Conservation (phyloP, 1,284 basidiomycete genomes). For the Ustilago hordei region DNA sequence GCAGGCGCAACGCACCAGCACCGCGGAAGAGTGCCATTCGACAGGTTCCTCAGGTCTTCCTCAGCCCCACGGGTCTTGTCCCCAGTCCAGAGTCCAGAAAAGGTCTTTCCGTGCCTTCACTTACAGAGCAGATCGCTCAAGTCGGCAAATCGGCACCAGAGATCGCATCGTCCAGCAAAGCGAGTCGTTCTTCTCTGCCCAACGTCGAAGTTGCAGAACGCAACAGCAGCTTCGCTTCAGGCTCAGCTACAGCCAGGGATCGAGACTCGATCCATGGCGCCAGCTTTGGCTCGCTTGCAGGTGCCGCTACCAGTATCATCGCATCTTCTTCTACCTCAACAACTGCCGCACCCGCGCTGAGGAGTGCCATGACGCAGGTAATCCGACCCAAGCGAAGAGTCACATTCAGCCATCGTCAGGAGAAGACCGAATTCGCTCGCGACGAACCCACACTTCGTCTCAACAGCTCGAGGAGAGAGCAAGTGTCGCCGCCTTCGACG, state of each 20-base stretch:
- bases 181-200: slow-evolving; percentile 33
- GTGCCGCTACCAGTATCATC: slow-evolving; percentile 32
- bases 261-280: slow-evolving; percentile 26
- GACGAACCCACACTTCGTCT: slow-evolving; percentile 56
- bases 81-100: slow-evolving; percentile 53
- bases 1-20: slow-evolving; percentile 49
- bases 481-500: slow-evolving; percentile 41
- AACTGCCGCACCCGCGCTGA: slow-evolving; percentile 15
- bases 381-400: slow-evolving; percentile 50
- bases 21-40: slow-evolving; percentile 63
- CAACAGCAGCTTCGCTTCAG: neutral
- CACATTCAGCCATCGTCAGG: slow-evolving; percentile 55
- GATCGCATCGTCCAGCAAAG: slow-evolving; percentile 7
- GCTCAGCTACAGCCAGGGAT: slow-evolving; percentile 17
- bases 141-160: slow-evolving; percentile 27
- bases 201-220: slow-evolving; percentile 11
- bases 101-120: slow-evolving; percentile 37
- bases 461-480: slow-evolving; percentile 40
- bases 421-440: slow-evolving; percentile 52
- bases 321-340: slow-evolving; percentile 13
- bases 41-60: slow-evolving; percentile 59
- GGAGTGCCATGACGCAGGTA: slow-evolving; percentile 43
- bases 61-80: slow-evolving; percentile 58
- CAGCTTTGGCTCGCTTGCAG: slow-evolving; percentile 27
- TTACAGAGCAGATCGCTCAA: slow-evolving; percentile 45